Conservation (phyloP, 2,329 filamentous ascomycete species). For the Trichoderma sp. region DNA sequence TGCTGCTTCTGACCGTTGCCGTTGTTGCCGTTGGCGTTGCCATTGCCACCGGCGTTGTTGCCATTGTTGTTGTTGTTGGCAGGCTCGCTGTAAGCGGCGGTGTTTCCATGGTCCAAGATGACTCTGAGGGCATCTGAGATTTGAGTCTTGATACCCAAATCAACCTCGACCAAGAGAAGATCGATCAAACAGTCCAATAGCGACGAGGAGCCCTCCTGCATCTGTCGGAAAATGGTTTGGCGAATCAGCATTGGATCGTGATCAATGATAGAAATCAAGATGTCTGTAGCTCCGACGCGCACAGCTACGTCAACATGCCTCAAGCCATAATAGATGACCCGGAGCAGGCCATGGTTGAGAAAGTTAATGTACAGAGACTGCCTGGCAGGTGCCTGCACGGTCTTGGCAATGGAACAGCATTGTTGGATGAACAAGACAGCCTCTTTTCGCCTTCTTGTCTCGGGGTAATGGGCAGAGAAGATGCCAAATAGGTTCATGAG, state of each 20-base stretch:
- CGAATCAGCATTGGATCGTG: constrained; percentile 95
- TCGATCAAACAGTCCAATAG: constrained; percentile 93
- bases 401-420: constrained; percentile 92
- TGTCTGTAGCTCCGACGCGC: constrained; percentile 89
- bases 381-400: constrained; percentile 80
- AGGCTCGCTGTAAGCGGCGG: constrained; percentile 54
- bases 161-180: constrained; percentile 84
- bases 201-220: constrained; percentile 82
- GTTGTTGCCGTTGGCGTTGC: neutral
- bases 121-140: constrained; percentile 95
- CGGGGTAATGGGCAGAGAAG: constrained; percentile 68
- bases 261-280: constrained; percentile 91
- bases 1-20: constrained; percentile 7
- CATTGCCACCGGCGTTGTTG: neutral
- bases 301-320: constrained; percentile 82
- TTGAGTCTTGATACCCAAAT: constrained; percentile 93
- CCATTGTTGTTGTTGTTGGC: constrained; percentile 56
- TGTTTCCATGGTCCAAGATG: constrained; percentile 73
- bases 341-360: constrained; percentile 81
- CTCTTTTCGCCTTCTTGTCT: constrained; percentile 81
- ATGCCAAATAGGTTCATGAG: constrained; percentile 86
- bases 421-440: constrained; percentile 96
- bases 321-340: constrained; percentile 89
- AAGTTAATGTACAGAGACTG: constrained; percentile 88
- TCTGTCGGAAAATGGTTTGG: constrained; percentile 87